Evolutionary conservation across 768 basidiomycete species (phyloP), one percentile per base, ranked within the genome.

Genomic region (Mycena belliarum): DNA sequence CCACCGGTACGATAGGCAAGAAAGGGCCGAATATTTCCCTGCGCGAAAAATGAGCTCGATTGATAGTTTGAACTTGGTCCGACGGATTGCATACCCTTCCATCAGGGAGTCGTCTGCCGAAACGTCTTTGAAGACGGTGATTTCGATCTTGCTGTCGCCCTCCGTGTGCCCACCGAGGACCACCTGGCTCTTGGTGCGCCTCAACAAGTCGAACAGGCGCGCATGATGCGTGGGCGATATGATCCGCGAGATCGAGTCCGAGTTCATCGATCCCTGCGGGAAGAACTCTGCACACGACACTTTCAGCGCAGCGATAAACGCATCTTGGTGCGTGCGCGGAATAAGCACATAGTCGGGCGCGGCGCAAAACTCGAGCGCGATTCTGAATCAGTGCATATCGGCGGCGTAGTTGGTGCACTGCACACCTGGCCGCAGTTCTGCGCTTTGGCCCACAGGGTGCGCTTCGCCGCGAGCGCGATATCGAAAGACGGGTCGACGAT

Each of bases 21-120:
- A 91, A 68, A 0, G 89, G 89, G 0, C 88, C 90, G 62, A 92
- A 92, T 5, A 90, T 68, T 67, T 91, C 90, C 5, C 40, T 41
- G 18, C 37, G n/a, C n/a, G n/a, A n/a, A n/a, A n/a, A n/a, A n/a
- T n/a, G n/a, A n/a, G n/a, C n/a, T n/a, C n/a, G n/a, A n/a, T n/a
- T n/a, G 45, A 2, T 26, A 28, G 43, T 14, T 14, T 6, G n/a
- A n/a, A n/a, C n/a, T n/a, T n/a, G 16, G 15, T 32, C 14, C 1
- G 52, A 37, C 33, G 23, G 15, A 12, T 9, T 21, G 20, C 79
- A 44, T 56, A 87, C 84, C 82, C 83, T 61, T 83, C 79, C 69
- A 92, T 72, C 28, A 91, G 67, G 0, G 81, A 69, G 72, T 93
- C 91, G 6, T 73, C 79, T 0, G 63, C 72, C 28, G 71, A 61